A percentile compares a stretch with the other conserved stretches of the same genome.
Evolutionary conservation across 139 green algal genomes (phyloP).

Genomic region (Asterochloris sp.): DNA sequence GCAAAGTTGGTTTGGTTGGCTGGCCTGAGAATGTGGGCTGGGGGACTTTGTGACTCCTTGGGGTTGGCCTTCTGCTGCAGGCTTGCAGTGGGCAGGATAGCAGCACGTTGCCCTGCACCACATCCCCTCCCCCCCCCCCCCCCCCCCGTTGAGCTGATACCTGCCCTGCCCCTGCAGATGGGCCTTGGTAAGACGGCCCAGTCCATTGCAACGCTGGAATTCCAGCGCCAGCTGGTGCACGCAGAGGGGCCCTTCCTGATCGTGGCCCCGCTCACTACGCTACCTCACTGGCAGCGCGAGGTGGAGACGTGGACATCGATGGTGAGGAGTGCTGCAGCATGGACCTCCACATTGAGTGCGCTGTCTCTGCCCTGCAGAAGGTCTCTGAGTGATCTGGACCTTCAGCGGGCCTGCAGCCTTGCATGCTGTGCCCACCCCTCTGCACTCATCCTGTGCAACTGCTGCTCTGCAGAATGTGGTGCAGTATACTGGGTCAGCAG

Average conservation of each 20-base stretch:
- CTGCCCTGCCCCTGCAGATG: conserved; percentile 58
- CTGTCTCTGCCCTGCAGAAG: too few species aligned
- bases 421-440: too few species aligned
- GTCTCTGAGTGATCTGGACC: too few species aligned
- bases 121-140: not conserved
- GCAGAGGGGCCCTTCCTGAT: conserved; percentile 81
- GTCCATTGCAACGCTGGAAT: conserved; percentile 69
- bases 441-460: not conserved
- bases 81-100: too few species aligned
- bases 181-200: conserved; percentile 88
- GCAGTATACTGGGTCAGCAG: conserved; percentile 59
- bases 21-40: too few species aligned
- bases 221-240: conserved; percentile 48
- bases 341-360: too few species aligned
- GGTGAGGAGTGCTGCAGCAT: conserved; percentile 26
- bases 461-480: conserved; percentile 66
- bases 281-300: conserved; percentile 92
- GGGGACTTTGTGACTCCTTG: too few species aligned
- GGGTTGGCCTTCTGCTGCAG: too few species aligned
- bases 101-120: not conserved
- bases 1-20: too few species aligned
- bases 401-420: too few species aligned
- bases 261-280: conserved; percentile 88
- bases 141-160: not conserved
- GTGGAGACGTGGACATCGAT: conserved; percentile 87